These are phyloP conservation scores for Barnettozyma siamensis DNA, from an alignment of 805 yeast species.

Conservation along the genomic window DNA sequence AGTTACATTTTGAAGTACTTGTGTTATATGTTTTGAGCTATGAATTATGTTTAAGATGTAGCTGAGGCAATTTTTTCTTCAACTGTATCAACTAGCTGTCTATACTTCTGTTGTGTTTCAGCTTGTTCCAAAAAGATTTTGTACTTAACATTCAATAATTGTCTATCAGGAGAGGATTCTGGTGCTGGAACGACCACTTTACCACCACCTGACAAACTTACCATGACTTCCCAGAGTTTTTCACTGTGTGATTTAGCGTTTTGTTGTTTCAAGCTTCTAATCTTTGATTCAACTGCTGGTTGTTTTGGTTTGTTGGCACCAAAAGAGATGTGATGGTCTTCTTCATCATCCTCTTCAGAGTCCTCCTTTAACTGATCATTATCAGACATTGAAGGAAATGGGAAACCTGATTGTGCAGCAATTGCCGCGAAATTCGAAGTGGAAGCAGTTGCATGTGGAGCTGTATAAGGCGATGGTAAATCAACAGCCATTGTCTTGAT, in stretches of 20 bases:
- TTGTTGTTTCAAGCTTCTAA: constrained; percentile 27
- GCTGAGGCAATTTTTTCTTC: constrained; percentile 14
- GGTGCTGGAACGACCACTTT: constrained; percentile 66
- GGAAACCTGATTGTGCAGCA: constrained; percentile 33
- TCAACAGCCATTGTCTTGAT: constrained; percentile 12
- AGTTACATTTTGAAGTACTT: no score
- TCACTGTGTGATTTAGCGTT: constrained; percentile 35
- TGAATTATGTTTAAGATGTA: no score
- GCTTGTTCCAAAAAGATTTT: constrained; percentile 86
- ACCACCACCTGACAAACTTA: constrained; percentile 77
- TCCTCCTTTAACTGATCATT: constrained; percentile 29
- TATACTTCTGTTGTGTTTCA: constrained; percentile 68
- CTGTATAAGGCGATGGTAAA: constrained; percentile 66
- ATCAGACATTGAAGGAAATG: constrained; percentile 42
- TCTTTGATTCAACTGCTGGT: constrained; percentile 43
- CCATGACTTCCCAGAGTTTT: constrained; percentile 83
- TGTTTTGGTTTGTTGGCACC: constrained; percentile 52
- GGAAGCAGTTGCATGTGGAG: constrained; percentile 74
- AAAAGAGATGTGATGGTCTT: constrained; percentile 48
- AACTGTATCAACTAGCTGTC: constrained; percentile 57
- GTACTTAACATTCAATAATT: constrained; percentile 72
- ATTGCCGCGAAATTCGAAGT: constrained; percentile 41
- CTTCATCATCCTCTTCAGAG: constrained; percentile 44
- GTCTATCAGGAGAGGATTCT: constrained; percentile 55
- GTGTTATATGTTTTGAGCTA: no score